Evolutionary conservation across 1,284 basidiomycete species (phyloP).

Genomic region (Sporisorium reilianum): DNA sequence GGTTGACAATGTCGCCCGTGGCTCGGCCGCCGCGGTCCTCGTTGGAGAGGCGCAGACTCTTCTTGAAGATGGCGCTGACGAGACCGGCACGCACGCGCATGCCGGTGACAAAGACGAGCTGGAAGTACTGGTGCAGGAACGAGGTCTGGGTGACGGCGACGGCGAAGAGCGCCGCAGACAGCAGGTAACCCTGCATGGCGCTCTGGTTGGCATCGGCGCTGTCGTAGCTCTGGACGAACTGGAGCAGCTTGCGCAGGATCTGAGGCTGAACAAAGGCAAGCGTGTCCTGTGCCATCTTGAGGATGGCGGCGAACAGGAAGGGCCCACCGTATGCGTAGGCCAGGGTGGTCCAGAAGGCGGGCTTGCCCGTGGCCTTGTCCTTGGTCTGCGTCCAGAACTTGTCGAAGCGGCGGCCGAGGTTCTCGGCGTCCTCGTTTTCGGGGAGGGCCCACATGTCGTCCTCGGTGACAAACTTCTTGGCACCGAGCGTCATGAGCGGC

Average conservation of each 20-base stretch:
- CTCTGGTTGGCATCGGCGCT: slow-evolving; percentile 27
- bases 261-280: slow-evolving; percentile 85
- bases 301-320: slow-evolving; percentile 72
- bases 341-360: slow-evolving; percentile 75
- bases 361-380: slow-evolving; percentile 78
- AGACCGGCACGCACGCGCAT: slow-evolving; percentile 86
- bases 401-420: slow-evolving; percentile 76
- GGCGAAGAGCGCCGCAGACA: slow-evolving; percentile 73
- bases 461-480: slow-evolving; percentile 82
- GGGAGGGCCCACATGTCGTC: slow-evolving; percentile 85
- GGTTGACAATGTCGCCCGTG: slow-evolving; percentile 86
- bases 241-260: slow-evolving; percentile 82
- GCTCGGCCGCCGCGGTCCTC: slow-evolving; percentile 84
- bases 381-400: slow-evolving; percentile 78
- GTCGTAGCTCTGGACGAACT: slow-evolving; percentile 74
- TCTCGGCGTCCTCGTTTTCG: slow-evolving; percentile 72
- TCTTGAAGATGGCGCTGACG: slow-evolving; percentile 86
- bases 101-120: slow-evolving; percentile 70
- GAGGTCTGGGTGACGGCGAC: slow-evolving; percentile 80
- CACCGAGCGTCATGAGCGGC: slow-evolving; percentile 77
- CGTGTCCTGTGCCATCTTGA: slow-evolving; percentile 52
- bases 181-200: slow-evolving; percentile 57
- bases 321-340: slow-evolving; percentile 72
- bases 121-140: slow-evolving; percentile 84
- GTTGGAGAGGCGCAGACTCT: slow-evolving; percentile 75